A percentile compares a stretch with the other conserved stretches of the same genome.
Conservation (phyloP, 352 stramenopile species). For the Thalassiosira hispida region DNA sequence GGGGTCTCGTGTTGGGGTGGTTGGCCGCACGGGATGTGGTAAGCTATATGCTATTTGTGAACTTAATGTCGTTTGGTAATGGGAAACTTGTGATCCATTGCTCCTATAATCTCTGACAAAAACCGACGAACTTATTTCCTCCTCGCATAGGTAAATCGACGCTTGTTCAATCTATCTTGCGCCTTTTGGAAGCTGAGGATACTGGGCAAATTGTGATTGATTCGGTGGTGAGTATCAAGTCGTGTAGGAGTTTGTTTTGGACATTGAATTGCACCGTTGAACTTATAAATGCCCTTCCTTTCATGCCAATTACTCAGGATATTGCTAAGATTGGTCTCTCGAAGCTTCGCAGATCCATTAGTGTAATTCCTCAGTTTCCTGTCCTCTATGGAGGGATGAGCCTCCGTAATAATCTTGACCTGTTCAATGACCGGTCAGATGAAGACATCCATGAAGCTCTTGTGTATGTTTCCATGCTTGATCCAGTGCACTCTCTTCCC, state of each 20-base stretch:
- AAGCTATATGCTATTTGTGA: background rate
- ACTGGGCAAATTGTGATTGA: slow-evolving; percentile 90
- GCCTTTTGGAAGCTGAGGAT: slow-evolving; percentile 82
- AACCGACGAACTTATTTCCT: no score
- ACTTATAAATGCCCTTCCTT: no score
- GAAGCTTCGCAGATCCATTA: slow-evolving; percentile 72
- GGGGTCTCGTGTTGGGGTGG: slow-evolving; percentile 9
- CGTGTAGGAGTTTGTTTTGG: no score
- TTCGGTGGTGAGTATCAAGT: no score
- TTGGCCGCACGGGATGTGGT: slow-evolving; percentile 48
- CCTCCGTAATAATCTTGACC: slow-evolving; percentile 87
- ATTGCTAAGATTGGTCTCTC: slow-evolving; percentile 80
- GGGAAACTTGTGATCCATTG: background rate
- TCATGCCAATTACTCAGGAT: no score
- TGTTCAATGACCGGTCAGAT: slow-evolving; percentile 86
- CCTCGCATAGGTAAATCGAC: slow-evolving; percentile 65
- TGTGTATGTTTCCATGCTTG: slow-evolving; percentile 41
- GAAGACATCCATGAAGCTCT: slow-evolving; percentile 85
- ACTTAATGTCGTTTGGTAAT: no score
- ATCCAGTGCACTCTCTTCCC: slow-evolving; percentile 45
- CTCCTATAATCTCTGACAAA: no score
- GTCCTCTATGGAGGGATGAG: slow-evolving; percentile 85
- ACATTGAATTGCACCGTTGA: no score
- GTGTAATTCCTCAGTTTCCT: slow-evolving; percentile 87
- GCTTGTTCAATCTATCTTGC: slow-evolving; percentile 83